These are phyloP conservation scores for Trypanosoma conorhini DNA, from an alignment of 208 protist species.

Conservation along the genomic window DNA sequence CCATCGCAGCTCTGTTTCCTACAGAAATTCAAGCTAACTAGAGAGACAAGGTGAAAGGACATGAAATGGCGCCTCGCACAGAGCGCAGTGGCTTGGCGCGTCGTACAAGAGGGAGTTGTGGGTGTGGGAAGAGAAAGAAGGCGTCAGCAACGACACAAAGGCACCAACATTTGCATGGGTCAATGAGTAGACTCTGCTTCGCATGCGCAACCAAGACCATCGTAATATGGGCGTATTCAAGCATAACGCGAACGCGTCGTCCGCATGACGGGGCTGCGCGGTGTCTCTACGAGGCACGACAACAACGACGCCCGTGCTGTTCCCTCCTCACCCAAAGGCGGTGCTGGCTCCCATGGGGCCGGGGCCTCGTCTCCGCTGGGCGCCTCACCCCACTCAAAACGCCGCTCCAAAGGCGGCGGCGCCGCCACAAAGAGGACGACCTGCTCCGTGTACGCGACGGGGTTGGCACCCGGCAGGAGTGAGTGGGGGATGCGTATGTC, in stretches of 20 bases:
- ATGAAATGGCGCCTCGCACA: neutral
- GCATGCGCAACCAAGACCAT: neutral
- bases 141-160: neutral
- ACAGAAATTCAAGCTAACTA: neutral
- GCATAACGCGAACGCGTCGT: neutral
- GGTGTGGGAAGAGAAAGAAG: neutral
- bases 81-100: neutral
- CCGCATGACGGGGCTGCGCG: constrained; percentile 12
- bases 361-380: neutral
- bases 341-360: neutral
- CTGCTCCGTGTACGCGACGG: constrained; percentile 17
- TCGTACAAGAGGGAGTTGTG: neutral
- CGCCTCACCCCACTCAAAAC: neutral
- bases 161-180: too few species aligned
- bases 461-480: constrained; percentile 17
- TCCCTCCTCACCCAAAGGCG: constrained; percentile 5
- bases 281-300: neutral
- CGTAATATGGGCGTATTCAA: neutral
- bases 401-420: neutral
- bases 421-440: constrained; percentile 16
- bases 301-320: constrained; percentile 4
- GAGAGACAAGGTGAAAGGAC: neutral
- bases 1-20: constrained; percentile 1
- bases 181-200: too few species aligned
- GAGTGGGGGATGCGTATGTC: constrained; percentile 27